phyloP scores from a whole-genome alignment of 1,284 basidiomycete genomes.

The Kwoniella shivajii region DNA sequence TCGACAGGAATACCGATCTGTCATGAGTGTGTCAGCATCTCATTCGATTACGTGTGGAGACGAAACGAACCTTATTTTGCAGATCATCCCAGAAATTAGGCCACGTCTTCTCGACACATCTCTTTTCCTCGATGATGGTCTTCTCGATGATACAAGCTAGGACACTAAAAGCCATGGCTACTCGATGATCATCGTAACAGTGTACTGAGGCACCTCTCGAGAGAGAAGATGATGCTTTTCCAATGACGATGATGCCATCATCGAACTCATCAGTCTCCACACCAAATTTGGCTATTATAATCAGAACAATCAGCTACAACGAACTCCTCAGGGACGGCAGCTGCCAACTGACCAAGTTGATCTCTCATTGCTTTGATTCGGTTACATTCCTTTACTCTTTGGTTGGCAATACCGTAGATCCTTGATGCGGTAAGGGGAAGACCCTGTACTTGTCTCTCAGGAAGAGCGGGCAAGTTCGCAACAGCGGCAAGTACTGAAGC shows the following conservation, averaged over 20 bases:
- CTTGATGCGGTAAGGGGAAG: conserved; percentile 63
- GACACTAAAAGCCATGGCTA: conserved; percentile 97
- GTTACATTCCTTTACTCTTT: conserved; percentile 98
- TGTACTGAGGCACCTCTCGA: conserved; percentile 74
- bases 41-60: neutral
- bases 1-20: conserved; percentile 88
- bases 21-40: neutral
- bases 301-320: neutral
- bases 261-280: conserved; percentile 89
- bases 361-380: conserved; percentile 96
- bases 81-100: conserved; percentile 99
- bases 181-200: conserved; percentile 98
- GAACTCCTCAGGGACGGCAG: neutral
- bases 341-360: conserved; percentile 75
- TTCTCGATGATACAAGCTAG: conserved; percentile 73
- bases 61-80: conserved; percentile 72
- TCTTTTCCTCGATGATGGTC: conserved; percentile 89
- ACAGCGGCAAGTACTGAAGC: conserved; percentile 90
- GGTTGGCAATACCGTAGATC: conserved; percentile 95
- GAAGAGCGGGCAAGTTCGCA: conserved; percentile 61
- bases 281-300: conserved; percentile 79
- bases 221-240: conserved; percentile 67
- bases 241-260: conserved; percentile 90
- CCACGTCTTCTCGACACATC: conserved; percentile 99
- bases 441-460: conserved; percentile 46